Percentiles rank a stretch among this genome's conserved stretches.
Conservation (phyloP, 345 rosid genomes). For the Boechera stricta region DNA sequence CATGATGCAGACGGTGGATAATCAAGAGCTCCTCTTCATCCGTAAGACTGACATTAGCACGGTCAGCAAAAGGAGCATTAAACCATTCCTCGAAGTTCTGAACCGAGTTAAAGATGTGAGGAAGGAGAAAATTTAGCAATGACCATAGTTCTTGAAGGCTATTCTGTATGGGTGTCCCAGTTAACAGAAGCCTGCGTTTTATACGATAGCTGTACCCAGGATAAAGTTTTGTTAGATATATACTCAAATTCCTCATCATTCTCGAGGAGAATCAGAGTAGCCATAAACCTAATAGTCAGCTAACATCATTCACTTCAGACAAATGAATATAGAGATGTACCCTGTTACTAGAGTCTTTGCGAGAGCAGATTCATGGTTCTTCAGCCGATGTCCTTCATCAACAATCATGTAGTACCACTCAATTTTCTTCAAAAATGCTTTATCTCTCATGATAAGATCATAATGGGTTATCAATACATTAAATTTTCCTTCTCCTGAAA, state of each 20-base stretch:
- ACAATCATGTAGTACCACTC: constrained; percentile 94
- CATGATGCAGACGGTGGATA: constrained; percentile 97
- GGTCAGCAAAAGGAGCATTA: constrained; percentile 97
- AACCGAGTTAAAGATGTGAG: constrained; percentile 90
- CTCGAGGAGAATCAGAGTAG: constrained; percentile 15
- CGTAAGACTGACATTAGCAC: constrained; percentile 80
- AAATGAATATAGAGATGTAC: constrained; percentile 51
- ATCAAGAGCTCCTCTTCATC: constrained; percentile 95
- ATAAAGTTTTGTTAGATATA: constrained; percentile 41
- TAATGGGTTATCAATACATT: constrained; percentile 93
- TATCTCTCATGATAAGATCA: constrained; percentile 98
- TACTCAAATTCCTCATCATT: constrained; percentile 18
- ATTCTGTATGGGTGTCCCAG: constrained; percentile 99
- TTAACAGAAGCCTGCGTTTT: constrained; percentile 89
- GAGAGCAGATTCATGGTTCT: constrained; percentile 95
- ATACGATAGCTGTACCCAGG: constrained; percentile 77
- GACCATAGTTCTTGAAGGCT: constrained; percentile 98
- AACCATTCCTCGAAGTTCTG: constrained; percentile 98
- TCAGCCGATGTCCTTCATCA: constrained; percentile 99
- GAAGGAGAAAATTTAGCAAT: constrained; percentile 96
- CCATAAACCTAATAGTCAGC: constrained; percentile 1
- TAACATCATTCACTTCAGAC: constrained; percentile 27
- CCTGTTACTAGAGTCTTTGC: constrained; percentile 83
- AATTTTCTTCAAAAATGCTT: constrained; percentile 88
- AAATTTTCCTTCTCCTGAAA: constrained; percentile 66